Evolutionary conservation across 2,329 filamentous ascomycete genomes (phyloP), one percentile per base, ranked within the genome.

Genomic region (Xylaria sp.): DNA sequence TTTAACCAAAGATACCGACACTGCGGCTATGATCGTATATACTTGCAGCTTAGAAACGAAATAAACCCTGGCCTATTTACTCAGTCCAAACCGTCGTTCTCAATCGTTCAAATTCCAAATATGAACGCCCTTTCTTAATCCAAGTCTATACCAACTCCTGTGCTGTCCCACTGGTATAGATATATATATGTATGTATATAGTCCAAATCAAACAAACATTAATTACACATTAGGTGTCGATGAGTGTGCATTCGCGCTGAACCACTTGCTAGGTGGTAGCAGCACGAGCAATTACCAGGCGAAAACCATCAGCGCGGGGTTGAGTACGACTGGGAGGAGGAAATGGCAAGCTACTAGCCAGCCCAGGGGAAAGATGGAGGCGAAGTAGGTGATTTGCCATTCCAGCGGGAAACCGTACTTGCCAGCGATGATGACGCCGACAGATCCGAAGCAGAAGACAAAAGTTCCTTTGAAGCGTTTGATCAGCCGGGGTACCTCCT

Each of bases 241-340:
- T 48, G 52, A 54, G 13, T 12, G 13, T 23, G 28, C 7, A 4
- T 37, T 39, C 44, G 18, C 34, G 44, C 34, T 18, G 18, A 50
- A 18, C 25, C 34, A 23, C 46, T 23, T 15, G 41, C 7, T 25
- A 2, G 37, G 31, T 18, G 57, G 39, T 25, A 37, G 23, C 13
- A 46, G 23, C 25, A 23, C 7, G 41, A 54, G 31, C 13, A 9
- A 63, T 75, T 83, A 90, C 83, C 85, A 90, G 54, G 85, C 88
- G 75, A 90, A 89, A 76, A 85, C 83, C 88, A 91, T 90, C 80
- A 91, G 76, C 60, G 87, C 87, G 23, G 89, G 89, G 73, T 91
- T 91, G 69, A 91, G 79, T 66, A 83, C 83, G 58, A 91, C 84
- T 10, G 89, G 89, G 67, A 90, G 78, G 50, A 87, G 78, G 75